Base-by-base conservation (phyloP, 495 filamentous ascomycete species). In the Terfezia claveryi region DNA sequence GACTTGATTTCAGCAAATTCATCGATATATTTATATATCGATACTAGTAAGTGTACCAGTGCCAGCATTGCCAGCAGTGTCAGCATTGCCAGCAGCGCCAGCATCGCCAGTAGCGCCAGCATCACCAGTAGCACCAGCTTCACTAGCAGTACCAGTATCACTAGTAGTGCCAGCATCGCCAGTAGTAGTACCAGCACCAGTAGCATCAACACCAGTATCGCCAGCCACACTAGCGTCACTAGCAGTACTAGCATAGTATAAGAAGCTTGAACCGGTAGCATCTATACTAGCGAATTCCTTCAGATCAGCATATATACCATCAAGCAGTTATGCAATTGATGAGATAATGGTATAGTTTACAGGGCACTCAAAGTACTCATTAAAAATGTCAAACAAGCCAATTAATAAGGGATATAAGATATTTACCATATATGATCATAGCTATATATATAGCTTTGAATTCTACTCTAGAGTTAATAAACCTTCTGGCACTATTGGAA, bases 371-470 rank as follows among this genome's bases (percentile, higher is more conserved):
- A 20, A 20, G 20, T 2, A 20, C 20, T 20, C 20, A 8, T 14
- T 37, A 10, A 51, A 37, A 2, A 51, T 51, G 44, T 38, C 54
- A 23, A 56, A 36, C 2, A 56, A 56, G 54, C 46, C 54, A 1
- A 56, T 56, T 52, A 23, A 23, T 1, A 1, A 38, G 37, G 52
- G 51, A 0, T 60, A 54, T 20, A 52, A 60, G 27, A 55, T 60
- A 9, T 23, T 51, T 16, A n/a, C 58, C 20, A 4, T 60, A 23
- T 60, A 38, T 27, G 2, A 51, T 27, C n/a, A 36, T 10, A 49
- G 55, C 9, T 60, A 57, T 36, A 57, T 37, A 0, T 57, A 50
- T 46, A 27, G 49, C 2, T 59, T 59, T 14, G 41, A 56, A 23
- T 59, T 51, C 2, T 52, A 32, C 0, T 59, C 50, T 10, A 27